Base-by-base conservation (phyloP, 768 basidiomycete genomes). In the Psilocybe cubensis region DNA sequence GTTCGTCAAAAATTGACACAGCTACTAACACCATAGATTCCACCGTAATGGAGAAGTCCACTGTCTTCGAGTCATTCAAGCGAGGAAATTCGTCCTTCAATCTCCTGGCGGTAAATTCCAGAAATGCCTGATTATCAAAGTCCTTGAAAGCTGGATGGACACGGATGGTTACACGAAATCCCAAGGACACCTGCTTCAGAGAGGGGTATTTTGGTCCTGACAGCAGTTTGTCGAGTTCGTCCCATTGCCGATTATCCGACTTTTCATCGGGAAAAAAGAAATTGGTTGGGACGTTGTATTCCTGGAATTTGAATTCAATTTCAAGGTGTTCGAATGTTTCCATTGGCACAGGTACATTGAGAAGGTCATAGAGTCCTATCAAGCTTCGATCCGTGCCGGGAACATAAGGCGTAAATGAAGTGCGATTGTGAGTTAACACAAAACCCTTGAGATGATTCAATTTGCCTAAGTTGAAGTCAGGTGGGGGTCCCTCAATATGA, bases 191-290 rank as follows among this genome's bases (percentile, higher is more conserved):
- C 21, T 17, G 21, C 21, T 53, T 31, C 17, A 53, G 41, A 2
- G 52, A 23, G 25, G 52, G 42, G 21, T 53, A 53, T 43, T 43
- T 53, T 8, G 41, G 41, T 10, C 52, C 52, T n/a, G 40, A 25
- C 21, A 53, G 18, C 2, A 53, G 40, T 11, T 18, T 21, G 40
- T 53, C 52, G 14, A 53, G 27, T 17, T 28, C 4, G 6, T 44
- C 52, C 52, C 52, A 53, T n/a, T 54, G 27, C 8, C 41, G 23
- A 54, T n/a, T 8, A 18, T 3, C 8, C 7, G 25, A 11, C 14
- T 25, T 17, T 4, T 31, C 10, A 17, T 35, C 14, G 3, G 40
- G 29, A 25, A 29, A 14, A n/a, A 38, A 51, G 49, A 51, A 40
- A 48, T 31, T 9, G 1, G 46, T 48, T n/a, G 3, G 4, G 5